A percentile compares a stretch with the other conserved stretches of the same genome.
Conservation (phyloP, 169 alveolate species). For the Eimeria zaria region DNA sequence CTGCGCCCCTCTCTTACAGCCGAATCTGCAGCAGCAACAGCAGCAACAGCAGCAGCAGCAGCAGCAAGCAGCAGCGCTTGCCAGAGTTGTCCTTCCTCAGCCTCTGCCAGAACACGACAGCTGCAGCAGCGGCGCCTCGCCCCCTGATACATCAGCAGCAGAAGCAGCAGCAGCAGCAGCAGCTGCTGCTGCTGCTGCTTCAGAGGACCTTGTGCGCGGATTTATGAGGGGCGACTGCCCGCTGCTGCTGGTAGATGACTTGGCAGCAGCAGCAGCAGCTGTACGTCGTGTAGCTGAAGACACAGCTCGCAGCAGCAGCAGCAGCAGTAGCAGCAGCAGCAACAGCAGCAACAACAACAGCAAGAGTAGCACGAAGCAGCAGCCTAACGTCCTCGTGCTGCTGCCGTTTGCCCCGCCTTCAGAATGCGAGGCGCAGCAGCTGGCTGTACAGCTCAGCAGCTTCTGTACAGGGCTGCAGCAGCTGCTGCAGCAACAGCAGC, state of each 20-base stretch:
- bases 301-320: neutral
- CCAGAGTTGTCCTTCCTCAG: constrained; percentile 23
- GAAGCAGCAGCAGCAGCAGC: neutral
- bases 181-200: constrained; percentile 21
- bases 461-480: neutral
- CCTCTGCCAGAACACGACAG: neutral
- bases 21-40: constrained; percentile 28
- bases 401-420: constrained; percentile 38
- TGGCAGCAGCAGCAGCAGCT: constrained; percentile 27
- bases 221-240: neutral
- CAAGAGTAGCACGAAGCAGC: constrained; percentile 31
- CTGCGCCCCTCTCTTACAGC: constrained; percentile 6
- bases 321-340: neutral
- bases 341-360: neutral
- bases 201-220: neutral
- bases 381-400: constrained; percentile 62
- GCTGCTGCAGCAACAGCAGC: constrained; percentile 22
- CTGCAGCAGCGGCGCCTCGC: neutral
- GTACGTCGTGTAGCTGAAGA: neutral
- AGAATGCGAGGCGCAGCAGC: constrained; percentile 24
- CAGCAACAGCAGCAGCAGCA: constrained; percentile 20
- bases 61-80: constrained; percentile 18
- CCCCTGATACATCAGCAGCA: neutral
- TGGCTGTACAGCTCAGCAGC: neutral
- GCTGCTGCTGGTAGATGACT: constrained; percentile 17